A percentile compares a stretch with the other conserved stretches of the same genome.
These are phyloP conservation scores for Primulina eburnea DNA, from an alignment of 257 asterid genomes.

Conservation along the genomic window DNA sequence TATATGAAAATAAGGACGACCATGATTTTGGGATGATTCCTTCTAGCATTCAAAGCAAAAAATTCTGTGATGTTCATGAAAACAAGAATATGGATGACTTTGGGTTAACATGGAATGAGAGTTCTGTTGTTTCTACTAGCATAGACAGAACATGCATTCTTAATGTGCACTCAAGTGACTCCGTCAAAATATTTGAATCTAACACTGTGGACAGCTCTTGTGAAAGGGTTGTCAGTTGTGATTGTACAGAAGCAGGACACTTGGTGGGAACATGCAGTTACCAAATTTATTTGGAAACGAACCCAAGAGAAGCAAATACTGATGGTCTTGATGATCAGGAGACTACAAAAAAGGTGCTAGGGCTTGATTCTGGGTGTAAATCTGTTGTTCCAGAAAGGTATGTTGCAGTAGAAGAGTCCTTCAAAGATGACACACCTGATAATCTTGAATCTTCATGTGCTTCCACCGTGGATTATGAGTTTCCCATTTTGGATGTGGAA, in stretches of 20 bases:
- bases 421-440: constrained; percentile 16
- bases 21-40: constrained; percentile 21
- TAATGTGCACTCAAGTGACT: constrained; percentile 17
- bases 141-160: constrained; percentile 12
- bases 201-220: constrained; percentile 23
- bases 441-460: constrained; percentile 29
- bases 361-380: constrained; percentile 17
- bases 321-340: constrained; percentile 19
- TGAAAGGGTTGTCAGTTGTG: constrained; percentile 24
- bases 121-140: constrained; percentile 20
- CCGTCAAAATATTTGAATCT: constrained; percentile 24
- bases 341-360: constrained; percentile 18
- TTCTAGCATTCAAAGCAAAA: constrained; percentile 26
- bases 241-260: constrained; percentile 28
- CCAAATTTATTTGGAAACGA: constrained; percentile 20
- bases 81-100: constrained; percentile 20
- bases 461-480: constrained; percentile 43
- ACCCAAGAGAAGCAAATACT: constrained; percentile 26
- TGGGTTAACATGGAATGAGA: constrained; percentile 19
- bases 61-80: constrained; percentile 17
- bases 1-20: constrained; percentile 21
- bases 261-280: constrained; percentile 12
- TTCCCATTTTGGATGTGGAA: constrained; percentile 68
- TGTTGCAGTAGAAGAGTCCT: constrained; percentile 24
- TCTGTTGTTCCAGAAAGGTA: constrained; percentile 13